Conservation (phyloP, 805 yeast genomes). For the Cyberlindnera maritima region DNA sequence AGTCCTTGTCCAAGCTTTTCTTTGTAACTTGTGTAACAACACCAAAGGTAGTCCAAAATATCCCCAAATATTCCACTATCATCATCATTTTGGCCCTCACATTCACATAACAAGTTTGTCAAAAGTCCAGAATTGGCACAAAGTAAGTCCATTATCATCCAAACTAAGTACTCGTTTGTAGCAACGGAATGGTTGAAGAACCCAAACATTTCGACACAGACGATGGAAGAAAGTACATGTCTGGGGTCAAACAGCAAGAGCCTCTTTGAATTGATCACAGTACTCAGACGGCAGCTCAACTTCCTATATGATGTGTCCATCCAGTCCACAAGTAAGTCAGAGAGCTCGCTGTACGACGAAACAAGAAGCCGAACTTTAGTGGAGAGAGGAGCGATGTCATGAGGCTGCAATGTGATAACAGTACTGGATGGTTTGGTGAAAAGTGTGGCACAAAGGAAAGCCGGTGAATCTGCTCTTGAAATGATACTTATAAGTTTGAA, state of each 20-base stretch:
- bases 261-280: background rate
- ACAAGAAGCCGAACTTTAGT: background rate
- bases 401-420: background rate
- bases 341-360: background rate
- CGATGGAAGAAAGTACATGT: background rate
- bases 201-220: constrained; percentile 6
- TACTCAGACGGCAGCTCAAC: background rate
- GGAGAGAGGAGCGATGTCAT: background rate
- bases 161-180: constrained; percentile 5
- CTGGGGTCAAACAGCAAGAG: constrained; percentile 3
- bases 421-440: background rate
- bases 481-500: constrained; percentile 6
- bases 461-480: constrained; percentile 2
- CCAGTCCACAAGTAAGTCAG: background rate
- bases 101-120: background rate
- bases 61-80: background rate
- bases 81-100: background rate
- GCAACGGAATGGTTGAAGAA: constrained; percentile 7
- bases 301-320: background rate
- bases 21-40: constrained; percentile 2
- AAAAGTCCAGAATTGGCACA: constrained; percentile 8
- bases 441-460: constrained; percentile 1
- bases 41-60: constrained; percentile 11
- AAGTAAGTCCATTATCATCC: constrained; percentile 5
- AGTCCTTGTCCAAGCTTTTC: background rate